Percentiles rank a stretch among this genome's conserved stretches.
Conservation (phyloP, 2,329 filamentous ascomycete species). For the Fusarium sp. region DNA sequence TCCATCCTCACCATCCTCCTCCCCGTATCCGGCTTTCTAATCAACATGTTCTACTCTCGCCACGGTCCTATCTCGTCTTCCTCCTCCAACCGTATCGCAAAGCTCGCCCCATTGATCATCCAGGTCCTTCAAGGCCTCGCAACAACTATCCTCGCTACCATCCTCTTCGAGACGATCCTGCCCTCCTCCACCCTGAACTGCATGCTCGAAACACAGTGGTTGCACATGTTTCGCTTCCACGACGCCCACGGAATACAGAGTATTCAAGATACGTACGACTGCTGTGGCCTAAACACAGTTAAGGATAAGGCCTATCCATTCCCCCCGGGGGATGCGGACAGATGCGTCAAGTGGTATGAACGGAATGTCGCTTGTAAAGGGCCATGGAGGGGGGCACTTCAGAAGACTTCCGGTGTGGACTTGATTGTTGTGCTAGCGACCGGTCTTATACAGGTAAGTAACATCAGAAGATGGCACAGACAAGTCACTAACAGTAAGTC, state of each 20-base stretch:
- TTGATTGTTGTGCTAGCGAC: constrained; percentile 66
- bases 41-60: constrained; percentile 51
- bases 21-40: constrained; percentile 54
- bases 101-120: constrained; percentile 49
- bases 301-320: constrained; percentile 75
- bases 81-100: constrained; percentile 33
- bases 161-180: constrained; percentile 52
- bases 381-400: constrained; percentile 68
- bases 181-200: constrained; percentile 59
- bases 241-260: constrained; percentile 62
- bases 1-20: constrained; percentile 55
- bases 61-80: constrained; percentile 44
- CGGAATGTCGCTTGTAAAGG: constrained; percentile 61
- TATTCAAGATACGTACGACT: constrained; percentile 75
- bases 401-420: constrained; percentile 64
- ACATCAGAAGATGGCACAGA: background rate
- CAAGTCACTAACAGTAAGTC: background rate
- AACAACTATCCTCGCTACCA: constrained; percentile 58
- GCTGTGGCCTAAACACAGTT: constrained; percentile 72
- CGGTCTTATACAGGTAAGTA: constrained; percentile 66
- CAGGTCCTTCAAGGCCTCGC: constrained; percentile 58
- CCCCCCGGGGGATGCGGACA: constrained; percentile 45
- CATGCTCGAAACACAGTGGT: constrained; percentile 68
- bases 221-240: constrained; percentile 62
- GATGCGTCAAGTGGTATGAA: constrained; percentile 61